Evolutionary conservation across 108 stramenopile genomes (phyloP), one percentile per base, ranked within the genome.

Genomic region (Poteriospumella lacustris): DNA sequence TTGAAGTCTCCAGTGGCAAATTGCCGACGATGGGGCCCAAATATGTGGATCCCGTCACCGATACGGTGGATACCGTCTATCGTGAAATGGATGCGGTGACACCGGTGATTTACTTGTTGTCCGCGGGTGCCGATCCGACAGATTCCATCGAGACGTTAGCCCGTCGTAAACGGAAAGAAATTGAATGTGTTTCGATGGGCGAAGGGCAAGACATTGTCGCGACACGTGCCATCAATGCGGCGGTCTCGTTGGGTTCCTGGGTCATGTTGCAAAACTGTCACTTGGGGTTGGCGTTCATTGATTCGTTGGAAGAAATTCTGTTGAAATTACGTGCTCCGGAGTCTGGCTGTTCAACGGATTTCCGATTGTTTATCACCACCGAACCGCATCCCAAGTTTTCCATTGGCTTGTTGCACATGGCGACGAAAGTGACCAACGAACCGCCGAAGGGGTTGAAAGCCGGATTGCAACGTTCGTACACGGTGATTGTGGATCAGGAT

Each of bases 81-180:
- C 75, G 52, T 19, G 80, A 64, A 39, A 86, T 81, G 84, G 79
- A 82, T 34, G 36, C 59, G 43, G 15, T 69, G 24, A 84, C 68
- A 12, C 89, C 89, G 2, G 82, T 88, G 12, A 85, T 89, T 47
- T 89, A 80, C 58, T 75, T 89, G 43, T 59, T 87, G 26, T 84
- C 82, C 42, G 82, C 88, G 0, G 89, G 89, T 9, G 89, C 87
- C 1, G 89, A 89, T 78, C 87, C 89, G n/a, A 89, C 89, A 5
- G 89, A 89, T 15, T 41, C 77, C 28, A 78, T 88, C 28, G 85
- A 89, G 59, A 42, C 68, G 36, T 77, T 84, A 3, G 86, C 86
- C 0, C 78, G 87, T 64, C 84, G 83, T 34, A 84, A 85, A 36
- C 80, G 82, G 62, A 68, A 68, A 24, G 79, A 68, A 28, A 77